A percentile compares a stretch with the other conserved stretches of the same genome.
Conservation (phyloP, 768 basidiomycete species). For the Asterophora lycoperdoides region DNA sequence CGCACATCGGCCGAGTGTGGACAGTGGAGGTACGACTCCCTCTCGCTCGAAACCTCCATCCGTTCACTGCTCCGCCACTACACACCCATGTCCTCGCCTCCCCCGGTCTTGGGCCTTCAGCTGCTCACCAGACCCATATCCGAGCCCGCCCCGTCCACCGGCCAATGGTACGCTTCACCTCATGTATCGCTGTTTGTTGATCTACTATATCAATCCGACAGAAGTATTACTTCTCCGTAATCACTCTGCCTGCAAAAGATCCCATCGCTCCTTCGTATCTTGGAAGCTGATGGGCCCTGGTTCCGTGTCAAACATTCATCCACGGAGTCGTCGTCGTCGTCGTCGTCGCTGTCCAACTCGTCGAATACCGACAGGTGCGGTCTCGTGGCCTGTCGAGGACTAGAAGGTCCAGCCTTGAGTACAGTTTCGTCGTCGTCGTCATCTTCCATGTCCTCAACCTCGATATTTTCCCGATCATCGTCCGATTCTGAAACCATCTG, state of each 20-base stretch:
- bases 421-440: slow-evolving; percentile 11
- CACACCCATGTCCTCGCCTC: slow-evolving; percentile 28
- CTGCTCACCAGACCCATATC: slow-evolving; percentile 31
- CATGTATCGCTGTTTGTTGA: neutral
- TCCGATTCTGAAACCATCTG: slow-evolving; percentile 10
- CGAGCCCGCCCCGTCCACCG: slow-evolving; percentile 23
- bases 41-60: slow-evolving; percentile 26
- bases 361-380: neutral
- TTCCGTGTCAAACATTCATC: slow-evolving; percentile 31
- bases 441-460: slow-evolving; percentile 10
- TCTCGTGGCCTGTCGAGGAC: neutral
- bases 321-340: slow-evolving; percentile 15
- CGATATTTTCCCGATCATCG: slow-evolving; percentile 16
- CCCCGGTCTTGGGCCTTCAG: slow-evolving; percentile 24
- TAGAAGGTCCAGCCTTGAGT: neutral
- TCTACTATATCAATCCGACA: slow-evolving; percentile 36
- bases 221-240: slow-evolving; percentile 35
- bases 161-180: too few relatives aligned
- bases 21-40: slow-evolving; percentile 51
- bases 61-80: slow-evolving; percentile 29
- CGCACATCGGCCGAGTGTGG: slow-evolving; percentile 56
- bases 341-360: slow-evolving; percentile 8
- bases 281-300: slow-evolving; percentile 19
- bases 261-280: slow-evolving; percentile 20
- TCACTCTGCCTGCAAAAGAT: slow-evolving; percentile 15